phyloP scores from a whole-genome alignment of 208 protist genomes.

The Trypanosoma scelopori region DNA sequence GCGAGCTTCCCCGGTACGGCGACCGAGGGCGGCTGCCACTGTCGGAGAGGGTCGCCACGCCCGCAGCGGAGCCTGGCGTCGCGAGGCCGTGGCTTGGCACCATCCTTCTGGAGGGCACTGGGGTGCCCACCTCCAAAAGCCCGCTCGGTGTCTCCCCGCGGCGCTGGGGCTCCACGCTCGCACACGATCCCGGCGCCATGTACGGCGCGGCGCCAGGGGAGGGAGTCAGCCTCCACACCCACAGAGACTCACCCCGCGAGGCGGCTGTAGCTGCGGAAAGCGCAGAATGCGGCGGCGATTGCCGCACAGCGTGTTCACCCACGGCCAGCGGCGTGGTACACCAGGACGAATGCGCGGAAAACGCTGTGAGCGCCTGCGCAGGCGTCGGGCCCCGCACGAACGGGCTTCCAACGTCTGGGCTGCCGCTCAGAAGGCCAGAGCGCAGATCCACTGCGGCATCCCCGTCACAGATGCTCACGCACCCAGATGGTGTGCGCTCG shows the following conservation, averaged over 20 bases:
- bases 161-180: too few relatives aligned
- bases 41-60: too few relatives aligned
- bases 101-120: neutral
- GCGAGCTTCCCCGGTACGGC: slow-evolving; percentile 1
- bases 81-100: neutral
- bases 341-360: slow-evolving; percentile 2
- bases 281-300: neutral
- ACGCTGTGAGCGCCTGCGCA: slow-evolving; percentile 2
- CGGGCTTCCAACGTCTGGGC: neutral
- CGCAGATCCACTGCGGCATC: neutral
- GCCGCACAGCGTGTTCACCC: neutral
- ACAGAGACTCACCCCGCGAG: too few relatives aligned
- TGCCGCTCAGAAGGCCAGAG: neutral
- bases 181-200: too few relatives aligned
- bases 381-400: neutral
- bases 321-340: neutral
- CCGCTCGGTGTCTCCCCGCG: too few relatives aligned
- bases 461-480: too few relatives aligned
- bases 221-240: neutral
- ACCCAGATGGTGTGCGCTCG: too few relatives aligned
- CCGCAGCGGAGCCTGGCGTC: neutral
- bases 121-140: too few relatives aligned
- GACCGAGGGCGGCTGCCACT: neutral
- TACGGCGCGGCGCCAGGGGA: neutral
- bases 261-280: neutral